Conservation (phyloP, 2,329 filamentous ascomycete species). For the Thielaviopsis punctulata region DNA sequence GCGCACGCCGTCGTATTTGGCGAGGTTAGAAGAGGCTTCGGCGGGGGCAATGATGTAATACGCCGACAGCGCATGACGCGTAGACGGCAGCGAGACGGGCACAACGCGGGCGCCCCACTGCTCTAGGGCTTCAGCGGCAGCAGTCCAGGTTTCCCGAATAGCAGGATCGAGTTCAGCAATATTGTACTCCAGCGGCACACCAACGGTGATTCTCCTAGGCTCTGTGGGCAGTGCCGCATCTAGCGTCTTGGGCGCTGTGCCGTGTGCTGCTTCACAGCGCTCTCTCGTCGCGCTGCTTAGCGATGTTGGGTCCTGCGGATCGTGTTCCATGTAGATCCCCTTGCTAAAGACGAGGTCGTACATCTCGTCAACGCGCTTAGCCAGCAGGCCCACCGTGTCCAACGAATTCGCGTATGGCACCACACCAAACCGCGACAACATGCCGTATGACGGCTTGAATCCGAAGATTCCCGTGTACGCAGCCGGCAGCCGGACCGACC, state of each 20-base stretch:
- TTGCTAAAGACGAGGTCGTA: conserved; percentile 34
- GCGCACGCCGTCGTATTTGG: conserved; percentile 92
- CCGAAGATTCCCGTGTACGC: conserved; percentile 72
- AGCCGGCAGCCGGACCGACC: conserved; percentile 72
- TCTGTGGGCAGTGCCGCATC: conserved; percentile 11
- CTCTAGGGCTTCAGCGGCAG: conserved; percentile 41
- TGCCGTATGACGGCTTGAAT: conserved; percentile 83
- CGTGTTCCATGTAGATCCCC: conserved; percentile 34
- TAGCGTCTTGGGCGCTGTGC: conserved; percentile 24
- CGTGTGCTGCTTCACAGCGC: conserved; percentile 23
- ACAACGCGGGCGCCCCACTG: conserved; percentile 52
- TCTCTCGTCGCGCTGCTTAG: conserved; percentile 38
- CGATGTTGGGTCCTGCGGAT: conserved; percentile 59
- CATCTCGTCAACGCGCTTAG: conserved; percentile 33
- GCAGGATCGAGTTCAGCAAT: conserved; percentile 57
- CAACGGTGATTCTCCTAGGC: conserved; percentile 28
- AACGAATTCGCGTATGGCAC: conserved; percentile 85
- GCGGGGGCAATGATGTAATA: conserved; percentile 94
- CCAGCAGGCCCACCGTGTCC: conserved; percentile 72
- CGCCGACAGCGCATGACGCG: conserved; percentile 68
- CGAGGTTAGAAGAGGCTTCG: conserved; percentile 87
- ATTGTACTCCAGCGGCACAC: conserved; percentile 66
- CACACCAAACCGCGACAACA: conserved; percentile 71
- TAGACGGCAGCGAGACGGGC: conserved; percentile 65
- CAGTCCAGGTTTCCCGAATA: conserved; percentile 54